phyloP scores from a whole-genome alignment of 192 early-diverging fungal species.

The Coemansia sp. region DNA sequence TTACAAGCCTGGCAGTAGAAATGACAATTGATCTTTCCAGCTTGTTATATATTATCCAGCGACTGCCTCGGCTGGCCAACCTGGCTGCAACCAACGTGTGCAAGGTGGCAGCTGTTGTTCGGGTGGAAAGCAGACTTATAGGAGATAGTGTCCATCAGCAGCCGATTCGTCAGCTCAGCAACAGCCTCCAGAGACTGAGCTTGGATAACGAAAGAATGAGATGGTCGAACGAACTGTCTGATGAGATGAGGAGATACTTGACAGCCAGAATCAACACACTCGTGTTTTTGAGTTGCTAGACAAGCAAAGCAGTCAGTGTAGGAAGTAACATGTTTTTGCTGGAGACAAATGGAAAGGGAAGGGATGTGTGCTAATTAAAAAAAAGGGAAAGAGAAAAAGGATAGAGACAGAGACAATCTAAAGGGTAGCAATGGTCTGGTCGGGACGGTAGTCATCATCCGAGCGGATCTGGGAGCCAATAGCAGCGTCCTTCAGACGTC shows the following conservation, averaged over 20 bases:
- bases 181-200: not conserved
- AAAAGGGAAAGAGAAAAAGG: not conserved
- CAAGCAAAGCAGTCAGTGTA: not conserved
- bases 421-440: conserved; percentile 48
- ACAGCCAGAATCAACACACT: not conserved
- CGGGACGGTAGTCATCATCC: conserved; percentile 35
- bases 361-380: not conserved
- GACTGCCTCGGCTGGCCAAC: not conserved
- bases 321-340: too few relatives aligned
- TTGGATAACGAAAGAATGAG: conserved; percentile 1
- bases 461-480: conserved; percentile 32
- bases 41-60: not conserved
- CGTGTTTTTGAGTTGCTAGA: not conserved
- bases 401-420: not conserved
- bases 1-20: not conserved
- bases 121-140: not conserved
- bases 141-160: not conserved
- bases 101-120: not conserved
- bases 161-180: not conserved
- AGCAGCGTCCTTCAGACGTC: conserved; percentile 32
- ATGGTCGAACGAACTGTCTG: not conserved
- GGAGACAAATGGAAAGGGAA: too few relatives aligned
- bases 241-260: not conserved
- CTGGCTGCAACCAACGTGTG: conserved; percentile 1
- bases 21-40: not conserved